phyloP scores from a whole-genome alignment of 164 flowering plant genomes.

The Dillenia suffruticosa region DNA sequence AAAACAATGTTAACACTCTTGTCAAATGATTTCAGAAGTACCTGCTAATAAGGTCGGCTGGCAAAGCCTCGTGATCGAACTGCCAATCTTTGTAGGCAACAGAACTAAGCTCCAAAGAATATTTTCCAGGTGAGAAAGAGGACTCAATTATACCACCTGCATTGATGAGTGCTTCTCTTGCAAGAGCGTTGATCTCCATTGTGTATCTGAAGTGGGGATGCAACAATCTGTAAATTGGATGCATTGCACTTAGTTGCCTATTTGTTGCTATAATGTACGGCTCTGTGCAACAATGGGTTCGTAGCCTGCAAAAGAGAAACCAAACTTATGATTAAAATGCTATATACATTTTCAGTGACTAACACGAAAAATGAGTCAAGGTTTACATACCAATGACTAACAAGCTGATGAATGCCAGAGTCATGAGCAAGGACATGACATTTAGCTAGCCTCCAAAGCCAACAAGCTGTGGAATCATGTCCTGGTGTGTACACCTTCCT shows the following conservation, averaged over 20 bases:
- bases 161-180: conserved; percentile 53
- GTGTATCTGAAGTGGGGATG: conserved; percentile 77
- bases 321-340: neutral
- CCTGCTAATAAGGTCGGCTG: conserved; percentile 65
- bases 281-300: conserved; percentile 60
- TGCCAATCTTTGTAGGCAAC: conserved; percentile 61
- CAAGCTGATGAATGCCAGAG: conserved; percentile 62
- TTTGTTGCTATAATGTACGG: conserved; percentile 70
- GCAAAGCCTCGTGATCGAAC: conserved; percentile 57
- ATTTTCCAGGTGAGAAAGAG: conserved; percentile 47
- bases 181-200: conserved; percentile 75
- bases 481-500: conserved; percentile 44
- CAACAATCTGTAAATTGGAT: conserved; percentile 63
- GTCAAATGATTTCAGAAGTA: conserved; percentile 12
- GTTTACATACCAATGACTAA: conserved; percentile 62
- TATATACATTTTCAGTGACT: neutral
- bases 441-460: conserved; percentile 78
- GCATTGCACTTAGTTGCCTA: conserved; percentile 69
- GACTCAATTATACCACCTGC: conserved; percentile 60
- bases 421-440: conserved; percentile 68
- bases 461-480: conserved; percentile 39
- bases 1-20: neutral
- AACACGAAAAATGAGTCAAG: neutral
- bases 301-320: conserved; percentile 41
- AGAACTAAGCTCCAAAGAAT: conserved; percentile 52